Percentiles rank a stretch among this genome's conserved stretches.
Evolutionary conservation across 345 rosid genomes (phyloP).

Genomic region (Streptanthus diversifolius): DNA sequence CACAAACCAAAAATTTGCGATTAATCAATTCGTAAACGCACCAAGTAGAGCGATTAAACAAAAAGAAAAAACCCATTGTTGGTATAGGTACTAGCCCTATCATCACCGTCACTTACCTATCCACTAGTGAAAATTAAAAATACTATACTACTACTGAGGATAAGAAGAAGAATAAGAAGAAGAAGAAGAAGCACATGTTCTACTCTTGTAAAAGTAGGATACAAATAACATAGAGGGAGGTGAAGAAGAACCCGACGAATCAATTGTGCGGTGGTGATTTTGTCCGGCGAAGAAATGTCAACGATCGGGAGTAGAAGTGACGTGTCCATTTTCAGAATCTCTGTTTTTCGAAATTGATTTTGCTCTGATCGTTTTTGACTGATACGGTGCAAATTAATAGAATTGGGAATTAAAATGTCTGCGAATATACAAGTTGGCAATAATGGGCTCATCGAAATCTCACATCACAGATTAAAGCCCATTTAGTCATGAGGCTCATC

Average conservation of each 20-base stretch:
- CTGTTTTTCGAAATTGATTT: neutral
- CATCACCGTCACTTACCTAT: neutral
- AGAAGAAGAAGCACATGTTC: neutral
- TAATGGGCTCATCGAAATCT: neutral
- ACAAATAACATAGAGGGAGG: neutral
- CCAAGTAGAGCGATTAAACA: neutral
- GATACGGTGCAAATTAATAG: neutral
- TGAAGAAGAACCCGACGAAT: constrained; percentile 50
- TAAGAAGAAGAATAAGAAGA: neutral
- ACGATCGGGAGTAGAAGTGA: constrained; percentile 45
- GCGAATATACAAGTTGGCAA: too few relatives aligned
- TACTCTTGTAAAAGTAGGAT: neutral
- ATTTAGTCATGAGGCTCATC: neutral
- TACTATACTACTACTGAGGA: neutral
- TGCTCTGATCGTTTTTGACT: neutral
- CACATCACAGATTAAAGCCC: neutral
- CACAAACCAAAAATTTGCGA: neutral
- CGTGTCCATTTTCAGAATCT: constrained; percentile 3
- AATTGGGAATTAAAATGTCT: neutral
- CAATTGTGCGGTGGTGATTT: constrained; percentile 40
- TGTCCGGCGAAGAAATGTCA: constrained; percentile 48
- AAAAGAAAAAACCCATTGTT: neutral
- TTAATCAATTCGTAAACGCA: neutral
- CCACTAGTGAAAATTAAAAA: neutral
- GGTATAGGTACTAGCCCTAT: neutral